Evolutionary conservation across 78 protist genomes (phyloP), one percentile per base, ranked within the genome.

Genomic region (Dictyostelium purpureum): DNA sequence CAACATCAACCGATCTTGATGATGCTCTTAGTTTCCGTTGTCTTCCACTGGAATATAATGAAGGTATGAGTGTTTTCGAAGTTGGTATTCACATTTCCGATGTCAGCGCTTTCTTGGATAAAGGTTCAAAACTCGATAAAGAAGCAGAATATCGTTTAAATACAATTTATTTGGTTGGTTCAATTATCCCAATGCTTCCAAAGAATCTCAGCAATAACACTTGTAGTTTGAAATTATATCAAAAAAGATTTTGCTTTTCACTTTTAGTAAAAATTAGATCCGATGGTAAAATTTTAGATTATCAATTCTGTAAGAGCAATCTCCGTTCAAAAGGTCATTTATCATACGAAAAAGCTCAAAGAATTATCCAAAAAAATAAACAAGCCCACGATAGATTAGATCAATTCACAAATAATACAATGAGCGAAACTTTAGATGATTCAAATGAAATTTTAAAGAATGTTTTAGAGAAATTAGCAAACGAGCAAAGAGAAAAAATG

Each of bases 81-180:
- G 42, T 85, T 45, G 92, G 92, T 73, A 73, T 85, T 35, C 92
- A 85, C 75, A 85, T 85, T 47, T 51, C 73, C 4, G 92, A 85
- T 35, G 92, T 85, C 0, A 59, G 76, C 2, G 51, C 76, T n/a
- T 85, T 85, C 49, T 76, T 85, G 11, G 92, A 85, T 16, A 85
- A 85, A 52, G 52, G 43, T 33, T 73, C 83, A 0, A 85, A 73
- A 47, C 63, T 85, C 9, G 92, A 85, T 31, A 24, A 54, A 16
- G 92, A 85, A 18, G 92, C 92, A 28, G 92, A 85, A 16, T 85
- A 71, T 28, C 92, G 92, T 85, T 47, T 85, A 33, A 85, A 85
- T 35, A 74, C 92, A 6, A 85, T 85, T 28, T 85, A 85, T 35
- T 47, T 85, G 42, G 66, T 85, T 42, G 82, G 82, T 4, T 38